A percentile compares a stretch with the other conserved stretches of the same genome.
phyloP scores from a whole-genome alignment of 192 early-diverging fungal genomes.

The Funneliformis geosporum region DNA sequence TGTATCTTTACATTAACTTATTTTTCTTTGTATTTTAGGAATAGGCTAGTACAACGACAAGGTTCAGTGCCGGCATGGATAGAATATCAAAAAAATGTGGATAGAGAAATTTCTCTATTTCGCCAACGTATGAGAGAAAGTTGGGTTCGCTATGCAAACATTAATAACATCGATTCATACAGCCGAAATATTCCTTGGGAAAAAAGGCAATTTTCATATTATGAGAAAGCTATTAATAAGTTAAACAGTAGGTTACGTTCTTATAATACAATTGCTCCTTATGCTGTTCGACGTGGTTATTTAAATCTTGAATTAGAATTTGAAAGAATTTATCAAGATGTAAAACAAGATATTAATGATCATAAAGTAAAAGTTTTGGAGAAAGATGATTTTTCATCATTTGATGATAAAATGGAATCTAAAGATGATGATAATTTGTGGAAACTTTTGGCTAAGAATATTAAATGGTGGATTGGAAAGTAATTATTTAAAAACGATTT shows the following conservation, averaged over 20 bases:
- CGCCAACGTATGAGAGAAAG: slow-evolving; percentile 14
- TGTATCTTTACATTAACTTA: not conserved
- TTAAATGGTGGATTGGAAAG: slow-evolving; percentile 6
- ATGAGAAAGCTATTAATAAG: slow-evolving; percentile 10
- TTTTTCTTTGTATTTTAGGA: slow-evolving; percentile 24
- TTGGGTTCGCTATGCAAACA: not conserved
- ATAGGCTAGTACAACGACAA: slow-evolving; percentile 35
- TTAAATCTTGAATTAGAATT: slow-evolving; percentile 26
- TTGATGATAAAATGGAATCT: not conserved
- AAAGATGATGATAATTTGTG: not conserved
- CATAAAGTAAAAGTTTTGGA: not conserved
- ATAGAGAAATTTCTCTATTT: slow-evolving; percentile 25
- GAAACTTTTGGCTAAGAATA: not conserved
- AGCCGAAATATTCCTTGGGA: slow-evolving; percentile 5
- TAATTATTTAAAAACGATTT: not conserved
- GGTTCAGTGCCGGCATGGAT: slow-evolving; percentile 40
- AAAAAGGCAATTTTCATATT: slow-evolving; percentile 14
- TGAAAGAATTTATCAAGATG: not conserved
- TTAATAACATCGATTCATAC: not conserved
- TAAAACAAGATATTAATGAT: not conserved
- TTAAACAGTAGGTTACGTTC: slow-evolving; percentile 33
- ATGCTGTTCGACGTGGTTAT: slow-evolving; percentile 26
- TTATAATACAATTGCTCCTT: slow-evolving; percentile 39
- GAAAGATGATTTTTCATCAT: too few relatives aligned
- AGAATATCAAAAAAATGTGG: slow-evolving; percentile 33